Conservation (phyloP, 1,139 yeast genomes). For the Hemisphaericaspora lyxosophila region DNA sequence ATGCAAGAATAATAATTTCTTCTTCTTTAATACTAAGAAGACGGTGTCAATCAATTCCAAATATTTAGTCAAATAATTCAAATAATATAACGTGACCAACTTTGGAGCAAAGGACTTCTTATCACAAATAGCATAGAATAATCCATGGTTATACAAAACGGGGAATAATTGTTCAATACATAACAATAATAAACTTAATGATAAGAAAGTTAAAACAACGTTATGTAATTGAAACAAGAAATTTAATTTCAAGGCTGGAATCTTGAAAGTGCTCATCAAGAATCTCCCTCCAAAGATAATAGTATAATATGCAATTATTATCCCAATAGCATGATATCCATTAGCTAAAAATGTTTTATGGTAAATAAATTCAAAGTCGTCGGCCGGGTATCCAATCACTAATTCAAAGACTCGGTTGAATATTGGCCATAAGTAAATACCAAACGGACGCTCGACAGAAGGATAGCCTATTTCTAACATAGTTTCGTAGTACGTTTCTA, state of each 20-base stretch:
- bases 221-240: conserved; percentile 68
- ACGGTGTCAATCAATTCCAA: conserved; percentile 89
- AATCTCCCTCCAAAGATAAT: conserved; percentile 78
- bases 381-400: conserved; percentile 64
- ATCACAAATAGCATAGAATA: conserved; percentile 83
- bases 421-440: conserved; percentile 85
- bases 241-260: conserved; percentile 71
- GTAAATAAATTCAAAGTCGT: conserved; percentile 68
- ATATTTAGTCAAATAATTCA: conserved; percentile 76
- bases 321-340: conserved; percentile 63
- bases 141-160: conserved; percentile 71
- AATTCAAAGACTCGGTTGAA: conserved; percentile 59
- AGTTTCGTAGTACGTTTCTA: too few species aligned
- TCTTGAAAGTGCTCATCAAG: conserved; percentile 45
- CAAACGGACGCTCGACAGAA: conserved; percentile 80
- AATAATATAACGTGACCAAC: conserved; percentile 77
- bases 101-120: conserved; percentile 80
- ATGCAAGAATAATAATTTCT: conserved; percentile 86
- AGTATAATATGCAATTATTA: conserved; percentile 69
- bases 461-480: conserved; percentile 40
- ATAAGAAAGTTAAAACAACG: conserved; percentile 66
- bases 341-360: conserved; percentile 68
- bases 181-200: conserved; percentile 65
- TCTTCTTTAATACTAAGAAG: conserved; percentile 87
- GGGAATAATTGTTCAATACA: conserved; percentile 85